Conservation (phyloP, 2,329 filamentous ascomycete species). For the Samsoniella hepiali region DNA sequence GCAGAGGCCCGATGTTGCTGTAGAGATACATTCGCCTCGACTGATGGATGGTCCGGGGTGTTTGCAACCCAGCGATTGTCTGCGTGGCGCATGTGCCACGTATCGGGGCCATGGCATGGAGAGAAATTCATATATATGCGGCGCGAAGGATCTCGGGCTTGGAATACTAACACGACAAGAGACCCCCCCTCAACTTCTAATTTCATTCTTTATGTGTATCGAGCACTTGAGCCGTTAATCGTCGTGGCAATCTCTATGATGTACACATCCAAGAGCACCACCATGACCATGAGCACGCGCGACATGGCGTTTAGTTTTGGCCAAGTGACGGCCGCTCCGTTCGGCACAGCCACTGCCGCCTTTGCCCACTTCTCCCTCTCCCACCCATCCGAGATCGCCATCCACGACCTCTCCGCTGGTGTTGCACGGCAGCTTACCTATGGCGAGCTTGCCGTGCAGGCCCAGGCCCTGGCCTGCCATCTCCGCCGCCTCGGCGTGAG, state of each 20-base stretch:
- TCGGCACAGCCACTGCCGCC: constrained; percentile 38
- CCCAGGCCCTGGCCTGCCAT: constrained; percentile 40
- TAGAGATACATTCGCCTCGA: constrained; percentile 10
- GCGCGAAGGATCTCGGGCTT: background rate
- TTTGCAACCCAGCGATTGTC: too few species aligned
- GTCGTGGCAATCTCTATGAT: constrained; percentile 1
- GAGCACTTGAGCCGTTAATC: background rate
- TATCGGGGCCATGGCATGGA: background rate
- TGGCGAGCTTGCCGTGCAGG: constrained; percentile 39
- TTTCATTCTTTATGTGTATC: background rate
- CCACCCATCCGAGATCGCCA: constrained; percentile 37
- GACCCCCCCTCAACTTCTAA: background rate
- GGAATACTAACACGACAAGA: background rate
- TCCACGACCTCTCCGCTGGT: constrained; percentile 34
- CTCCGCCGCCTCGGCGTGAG: constrained; percentile 39
- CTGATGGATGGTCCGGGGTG: too few species aligned
- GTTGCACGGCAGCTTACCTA: constrained; percentile 40
- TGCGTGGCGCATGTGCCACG: too few species aligned
- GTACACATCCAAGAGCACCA: constrained; percentile 17
- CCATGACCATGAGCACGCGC: background rate
- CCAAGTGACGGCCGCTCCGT: constrained; percentile 29
- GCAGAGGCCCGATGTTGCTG: background rate
- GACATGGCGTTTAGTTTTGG: constrained; percentile 24
- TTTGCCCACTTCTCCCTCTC: constrained; percentile 37
- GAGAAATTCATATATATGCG: background rate